A percentile compares a stretch with the other conserved stretches of the same genome.
Evolutionary conservation across 2,329 filamentous ascomycete genomes (phyloP).

Genomic region (Claviceps cyperi): DNA sequence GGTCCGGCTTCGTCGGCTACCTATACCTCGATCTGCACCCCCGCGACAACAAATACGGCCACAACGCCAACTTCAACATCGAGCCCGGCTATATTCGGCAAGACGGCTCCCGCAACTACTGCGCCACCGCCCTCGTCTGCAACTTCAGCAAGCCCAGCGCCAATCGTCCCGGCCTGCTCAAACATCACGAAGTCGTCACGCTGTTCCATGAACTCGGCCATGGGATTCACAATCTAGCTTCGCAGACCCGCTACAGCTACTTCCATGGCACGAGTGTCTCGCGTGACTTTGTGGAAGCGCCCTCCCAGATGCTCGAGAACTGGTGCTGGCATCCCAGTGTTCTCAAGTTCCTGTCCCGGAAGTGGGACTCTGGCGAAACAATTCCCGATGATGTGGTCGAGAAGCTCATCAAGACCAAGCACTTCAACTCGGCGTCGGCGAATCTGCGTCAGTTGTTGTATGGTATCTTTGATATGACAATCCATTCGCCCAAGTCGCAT

Average conservation of each 20-base stretch:
- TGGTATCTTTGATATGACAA: conserved; percentile 71
- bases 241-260: conserved; percentile 45
- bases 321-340: conserved; percentile 59
- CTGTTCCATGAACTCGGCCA: conserved; percentile 68
- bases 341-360: conserved; percentile 52
- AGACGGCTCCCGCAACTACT: conserved; percentile 59
- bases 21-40: conserved; percentile 73
- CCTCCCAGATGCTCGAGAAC: conserved; percentile 61
- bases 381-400: conserved; percentile 64
- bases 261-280: conserved; percentile 56
- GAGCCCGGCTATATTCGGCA: conserved; percentile 55
- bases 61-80: conserved; percentile 74
- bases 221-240: conserved; percentile 55
- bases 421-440: conserved; percentile 67
- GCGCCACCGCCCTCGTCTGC: conserved; percentile 67
- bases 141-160: conserved; percentile 72
- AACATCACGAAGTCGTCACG: conserved; percentile 72
- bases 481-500: conserved; percentile 58
- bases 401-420: conserved; percentile 61
- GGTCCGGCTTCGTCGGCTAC: conserved; percentile 63
- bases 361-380: conserved; percentile 54
- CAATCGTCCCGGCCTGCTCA: conserved; percentile 63
- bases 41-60: conserved; percentile 68
- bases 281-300: conserved; percentile 57
- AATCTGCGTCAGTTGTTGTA: conserved; percentile 69